Base-by-base conservation (phyloP, 257 asterid genomes). In the Solanum pennellii region DNA sequence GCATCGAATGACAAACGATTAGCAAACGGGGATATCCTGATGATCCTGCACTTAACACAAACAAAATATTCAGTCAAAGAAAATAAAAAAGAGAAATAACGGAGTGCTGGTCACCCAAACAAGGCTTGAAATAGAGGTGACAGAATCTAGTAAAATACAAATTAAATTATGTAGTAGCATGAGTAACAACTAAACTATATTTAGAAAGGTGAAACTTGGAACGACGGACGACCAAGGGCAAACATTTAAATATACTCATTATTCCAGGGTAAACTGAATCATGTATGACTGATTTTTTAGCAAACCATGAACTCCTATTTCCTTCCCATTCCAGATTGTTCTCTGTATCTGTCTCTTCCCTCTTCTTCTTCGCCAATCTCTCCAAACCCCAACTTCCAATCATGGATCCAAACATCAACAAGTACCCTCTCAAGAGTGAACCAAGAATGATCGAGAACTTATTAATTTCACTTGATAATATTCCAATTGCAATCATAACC, bases 21-120 rank as follows among this genome's bases (percentile, higher is more conserved):
- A 86, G 99, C 98, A 84, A 97, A 97, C 1, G 99, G 99, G 79
- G 98, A 95, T 84, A 97, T 92, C 93, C 98, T 91, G 89, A 97
- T 91, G 86, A 95, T 86, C 96, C 99, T 96, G 97, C 82, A 23
- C 42, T 74, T 20, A 21, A 37, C 49, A 74, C 8, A 74, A 37
- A 74, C 29, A 74, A 35, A 73, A 74, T 18, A 74, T 21, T 74
- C 18, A 74, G 18, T n/a, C 82, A 74, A 9, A 29, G 41, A 31
- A 31, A 15, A 71, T 49, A 71, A 35, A 73, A 11, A 11, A 73
- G 47, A 35, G 42, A 73, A 73, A 71, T 71, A 35, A 35, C 9
- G 47, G 27, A 20, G 47, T 42, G 27, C 47, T 2, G 7, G 27
- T 73, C 80, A 73, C 47, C 80, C 45, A 73, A 73, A 73, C 80